Conservation (phyloP, 257 asterid genomes). For the Capsicum rhomboideum region DNA sequence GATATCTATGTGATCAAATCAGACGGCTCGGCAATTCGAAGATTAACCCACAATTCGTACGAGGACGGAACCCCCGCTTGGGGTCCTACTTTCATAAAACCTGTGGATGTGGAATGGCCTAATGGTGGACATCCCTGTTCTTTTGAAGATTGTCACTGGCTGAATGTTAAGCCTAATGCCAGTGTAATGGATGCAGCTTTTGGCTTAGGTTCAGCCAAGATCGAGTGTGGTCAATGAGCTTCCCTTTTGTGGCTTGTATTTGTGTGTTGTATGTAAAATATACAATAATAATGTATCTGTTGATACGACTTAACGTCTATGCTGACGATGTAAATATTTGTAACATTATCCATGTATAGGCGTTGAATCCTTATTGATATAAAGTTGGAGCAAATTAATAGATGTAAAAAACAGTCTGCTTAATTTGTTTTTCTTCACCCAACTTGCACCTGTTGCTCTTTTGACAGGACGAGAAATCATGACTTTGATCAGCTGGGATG, state of each 20-base stretch:
- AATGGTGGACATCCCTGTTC: constrained; percentile 39
- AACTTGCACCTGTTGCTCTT: neutral
- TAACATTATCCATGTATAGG: neutral
- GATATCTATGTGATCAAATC: constrained; percentile 59
- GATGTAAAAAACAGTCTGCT: neutral
- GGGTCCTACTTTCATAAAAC: constrained; percentile 42
- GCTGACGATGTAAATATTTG: neutral
- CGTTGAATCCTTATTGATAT: neutral
- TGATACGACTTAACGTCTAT: neutral
- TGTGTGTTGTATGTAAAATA: neutral
- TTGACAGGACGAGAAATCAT: neutral
- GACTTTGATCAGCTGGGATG: neutral
- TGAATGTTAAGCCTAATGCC: constrained; percentile 16
- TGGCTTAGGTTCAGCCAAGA: neutral
- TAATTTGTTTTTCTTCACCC: neutral
- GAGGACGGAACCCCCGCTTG: constrained; percentile 88
- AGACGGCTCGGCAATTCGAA: constrained; percentile 52
- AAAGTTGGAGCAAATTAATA: neutral
- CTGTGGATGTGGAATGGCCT: constrained; percentile 47
- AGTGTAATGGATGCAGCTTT: neutral
- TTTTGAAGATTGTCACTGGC: constrained; percentile 80
- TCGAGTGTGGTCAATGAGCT: neutral
- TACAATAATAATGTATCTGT: neutral
- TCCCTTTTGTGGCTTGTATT: neutral
- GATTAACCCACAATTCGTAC: constrained; percentile 70